These are phyloP conservation scores for Allantophomopsis cytisporea DNA, from an alignment of 2,329 filamentous ascomycete species.

Conservation along the genomic window DNA sequence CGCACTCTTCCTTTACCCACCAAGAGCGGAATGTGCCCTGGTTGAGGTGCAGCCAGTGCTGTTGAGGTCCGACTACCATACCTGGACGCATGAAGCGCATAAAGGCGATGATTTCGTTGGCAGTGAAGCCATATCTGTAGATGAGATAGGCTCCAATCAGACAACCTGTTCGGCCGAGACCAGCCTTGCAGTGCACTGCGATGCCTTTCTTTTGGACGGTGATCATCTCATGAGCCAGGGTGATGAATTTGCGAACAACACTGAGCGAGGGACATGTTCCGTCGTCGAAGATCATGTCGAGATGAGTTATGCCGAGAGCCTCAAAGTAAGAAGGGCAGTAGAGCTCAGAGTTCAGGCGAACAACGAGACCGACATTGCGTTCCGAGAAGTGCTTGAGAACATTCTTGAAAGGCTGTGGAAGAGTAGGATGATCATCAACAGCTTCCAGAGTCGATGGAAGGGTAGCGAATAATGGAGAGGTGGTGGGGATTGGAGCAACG, in stretches of 20 bases:
- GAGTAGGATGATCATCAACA: slow-evolving; percentile 52
- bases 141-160: slow-evolving; percentile 96
- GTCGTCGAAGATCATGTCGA: slow-evolving; percentile 99
- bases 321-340: slow-evolving; percentile 98
- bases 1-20: slow-evolving; percentile 85
- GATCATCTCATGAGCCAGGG: slow-evolving; percentile 88
- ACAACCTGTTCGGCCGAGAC: slow-evolving; percentile 87
- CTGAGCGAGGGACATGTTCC: slow-evolving; percentile 84
- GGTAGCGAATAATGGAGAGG: slow-evolving; percentile 58
- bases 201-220: slow-evolving; percentile 83
- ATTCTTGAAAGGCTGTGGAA: slow-evolving; percentile 89
- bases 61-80: slow-evolving; percentile 97
- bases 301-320: slow-evolving; percentile 82
- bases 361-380: slow-evolving; percentile 82
- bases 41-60: slow-evolving; percentile 97
- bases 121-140: slow-evolving; percentile 93
- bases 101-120: slow-evolving; percentile 92
- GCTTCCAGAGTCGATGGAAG: slow-evolving; percentile 67
- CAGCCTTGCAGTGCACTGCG: slow-evolving; percentile 97
- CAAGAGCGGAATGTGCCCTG: slow-evolving; percentile 96
- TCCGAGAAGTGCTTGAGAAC: slow-evolving; percentile 81
- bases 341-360: slow-evolving; percentile 86
- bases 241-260: slow-evolving; percentile 90
- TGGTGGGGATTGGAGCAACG: slow-evolving; percentile 55
- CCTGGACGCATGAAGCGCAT: slow-evolving; percentile 99